These are phyloP conservation scores for Carex scoparia DNA, from an alignment of 176 grass and related monocot species.

Conservation along the genomic window DNA sequence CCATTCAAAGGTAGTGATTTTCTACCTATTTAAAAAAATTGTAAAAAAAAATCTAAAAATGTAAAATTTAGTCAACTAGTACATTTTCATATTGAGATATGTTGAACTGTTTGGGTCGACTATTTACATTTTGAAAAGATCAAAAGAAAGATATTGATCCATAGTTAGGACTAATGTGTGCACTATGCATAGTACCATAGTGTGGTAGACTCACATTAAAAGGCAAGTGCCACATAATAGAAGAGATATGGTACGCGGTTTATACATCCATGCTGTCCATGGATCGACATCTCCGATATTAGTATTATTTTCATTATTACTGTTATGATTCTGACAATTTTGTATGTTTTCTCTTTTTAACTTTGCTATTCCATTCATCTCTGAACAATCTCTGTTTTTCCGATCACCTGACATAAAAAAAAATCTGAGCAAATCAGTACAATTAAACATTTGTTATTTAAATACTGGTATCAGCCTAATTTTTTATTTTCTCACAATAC, in stretches of 20 bases:
- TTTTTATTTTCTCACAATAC: background rate
- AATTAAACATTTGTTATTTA: background rate
- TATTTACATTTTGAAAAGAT: too few relatives aligned
- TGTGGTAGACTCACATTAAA: conserved; percentile 61
- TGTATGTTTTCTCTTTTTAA: conserved; percentile 38
- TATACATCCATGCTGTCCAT: conserved; percentile 96
- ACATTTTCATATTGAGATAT: too few relatives aligned
- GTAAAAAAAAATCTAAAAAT: too few relatives aligned
- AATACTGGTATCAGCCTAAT: background rate
- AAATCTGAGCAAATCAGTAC: background rate
- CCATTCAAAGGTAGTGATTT: too few relatives aligned
- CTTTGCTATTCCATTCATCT: conserved; percentile 49
- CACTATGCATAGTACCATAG: background rate
- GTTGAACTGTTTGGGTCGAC: too few relatives aligned
- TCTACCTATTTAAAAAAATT: too few relatives aligned
- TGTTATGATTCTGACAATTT: conserved; percentile 40
- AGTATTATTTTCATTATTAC: conserved; percentile 38
- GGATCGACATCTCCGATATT: conserved; percentile 82
- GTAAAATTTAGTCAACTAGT: too few relatives aligned
- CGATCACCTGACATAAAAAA: conserved; percentile 5
- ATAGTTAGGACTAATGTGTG: too few relatives aligned
- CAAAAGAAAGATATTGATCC: too few relatives aligned
- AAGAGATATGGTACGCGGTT: conserved; percentile 76
- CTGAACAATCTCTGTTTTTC: conserved; percentile 27
- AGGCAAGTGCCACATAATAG: conserved; percentile 74